Evolutionary conservation across 2,329 filamentous ascomycete species (phyloP), one percentile per base, ranked within the genome.

Genomic region (Colletotrichum graminicola): DNA sequence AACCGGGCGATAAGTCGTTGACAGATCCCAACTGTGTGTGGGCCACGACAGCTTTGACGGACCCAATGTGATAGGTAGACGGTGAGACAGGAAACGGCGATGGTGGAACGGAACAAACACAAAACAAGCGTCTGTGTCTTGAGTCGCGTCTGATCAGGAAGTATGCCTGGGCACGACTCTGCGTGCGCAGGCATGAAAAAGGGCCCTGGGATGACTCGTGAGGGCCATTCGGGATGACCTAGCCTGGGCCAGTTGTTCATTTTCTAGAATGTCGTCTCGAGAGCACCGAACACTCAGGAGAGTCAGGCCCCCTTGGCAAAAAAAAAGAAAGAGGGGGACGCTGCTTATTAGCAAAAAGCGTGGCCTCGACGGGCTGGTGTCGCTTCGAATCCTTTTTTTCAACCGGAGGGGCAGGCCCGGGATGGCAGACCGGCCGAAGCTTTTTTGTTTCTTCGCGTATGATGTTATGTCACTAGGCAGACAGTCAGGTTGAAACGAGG

Each of bases 191-290:
- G 54, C 54, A 43, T 54, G 14, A 55, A 39, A 26, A 45, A 36
- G 34, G 26, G 29, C 36, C 23, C 45, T 51, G 54, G 60, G 69
- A 71, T 71, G 64, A 62, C 68, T 71, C 57, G 43, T 32, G 52
- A 34, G 43, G 26, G 51, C 68, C 34, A 62, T 55, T 54, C 64
- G 52, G 51, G 51, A 71, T 72, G 65, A 72, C 65, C 68, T 60
- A 45, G 36, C 68, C 52, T 60, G 54, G 65, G 69, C 69, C 65
- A 71, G 69, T 54, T 71, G 65, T 64, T 71, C 69, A 55, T 34
- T 62, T 49, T 34, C 63, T 39, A 43, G 45, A 39, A 39, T 32
- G 36, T n/a, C 52, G 55, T 29, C 47, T 54, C 52, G 21, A 47
- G 36, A 49, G 41, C 26, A 36, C 51, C 47, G 21, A 54, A 69